Percentiles rank a stretch among this genome's conserved stretches.
phyloP scores from a whole-genome alignment of 129 eudicot species.

The Tanacetum coccineum region DNA sequence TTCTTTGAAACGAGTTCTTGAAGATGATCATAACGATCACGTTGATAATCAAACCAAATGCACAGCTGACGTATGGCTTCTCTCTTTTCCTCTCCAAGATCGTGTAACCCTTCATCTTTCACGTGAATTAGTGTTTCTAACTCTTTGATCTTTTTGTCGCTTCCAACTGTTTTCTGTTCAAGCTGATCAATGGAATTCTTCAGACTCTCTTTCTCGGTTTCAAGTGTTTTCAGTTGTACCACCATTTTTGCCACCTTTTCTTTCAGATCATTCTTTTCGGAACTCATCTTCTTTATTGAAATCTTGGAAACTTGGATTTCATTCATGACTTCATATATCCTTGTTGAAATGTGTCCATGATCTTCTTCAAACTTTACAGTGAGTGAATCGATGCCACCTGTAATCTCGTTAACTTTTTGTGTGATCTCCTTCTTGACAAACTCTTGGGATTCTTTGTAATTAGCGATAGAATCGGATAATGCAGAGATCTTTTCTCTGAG shows the following conservation, averaged over 20 bases:
- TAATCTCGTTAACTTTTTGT: conserved; percentile 42
- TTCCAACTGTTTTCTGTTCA: conserved; percentile 42
- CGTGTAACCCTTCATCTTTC: conserved; percentile 51
- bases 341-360: conserved; percentile 58
- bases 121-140: conserved; percentile 43
- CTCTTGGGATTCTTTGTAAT: conserved; percentile 51
- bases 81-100: conserved; percentile 72
- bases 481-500: conserved; percentile 49
- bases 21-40: conserved; percentile 47
- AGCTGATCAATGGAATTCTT: conserved; percentile 29
- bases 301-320: conserved; percentile 55
- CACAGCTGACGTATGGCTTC: conserved; percentile 90
- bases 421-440: conserved; percentile 38
- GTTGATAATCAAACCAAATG: conserved; percentile 71
- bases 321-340: conserved; percentile 52
- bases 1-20: conserved; percentile 39
- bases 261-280: conserved; percentile 44
- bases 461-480: conserved; percentile 36
- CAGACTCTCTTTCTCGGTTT: conserved; percentile 41
- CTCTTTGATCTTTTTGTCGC: conserved; percentile 46
- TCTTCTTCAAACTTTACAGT: conserved; percentile 78
- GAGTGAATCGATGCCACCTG: conserved; percentile 53
- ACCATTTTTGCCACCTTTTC: conserved; percentile 40
- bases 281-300: conserved; percentile 39
- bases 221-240: conserved; percentile 25